phyloP scores from a whole-genome alignment of 805 yeast species.

The Kuraishia molischiana region DNA sequence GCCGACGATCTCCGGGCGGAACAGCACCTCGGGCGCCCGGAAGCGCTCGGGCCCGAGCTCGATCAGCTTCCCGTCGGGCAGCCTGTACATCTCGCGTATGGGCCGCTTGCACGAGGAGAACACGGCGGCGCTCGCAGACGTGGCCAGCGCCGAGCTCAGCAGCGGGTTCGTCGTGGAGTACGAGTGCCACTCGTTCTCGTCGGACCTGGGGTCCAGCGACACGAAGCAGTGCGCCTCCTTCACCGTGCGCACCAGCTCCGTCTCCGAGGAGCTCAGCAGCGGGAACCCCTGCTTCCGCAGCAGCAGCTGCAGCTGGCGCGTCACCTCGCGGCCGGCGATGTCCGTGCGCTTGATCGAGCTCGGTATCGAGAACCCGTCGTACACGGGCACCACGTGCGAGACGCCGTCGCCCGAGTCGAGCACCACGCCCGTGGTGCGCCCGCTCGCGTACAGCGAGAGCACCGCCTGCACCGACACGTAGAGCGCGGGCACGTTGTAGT shows the following conservation, averaged over 20 bases:
- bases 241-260: slow-evolving; percentile 68
- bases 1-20: slow-evolving; percentile 72
- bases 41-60: slow-evolving; percentile 56
- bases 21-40: slow-evolving; percentile 73
- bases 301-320: slow-evolving; percentile 61
- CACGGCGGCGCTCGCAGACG: slow-evolving; percentile 9
- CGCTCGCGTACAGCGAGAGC: slow-evolving; percentile 76
- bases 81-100: slow-evolving; percentile 32
- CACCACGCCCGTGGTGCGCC: slow-evolving; percentile 85
- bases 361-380: slow-evolving; percentile 77
- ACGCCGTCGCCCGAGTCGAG: slow-evolving; percentile 94
- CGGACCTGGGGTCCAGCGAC: slow-evolving; percentile 30
- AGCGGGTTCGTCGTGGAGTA: slow-evolving; percentile 3
- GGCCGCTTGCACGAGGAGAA: slow-evolving; percentile 8
- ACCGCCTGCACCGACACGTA: slow-evolving; percentile 71
- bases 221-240: slow-evolving; percentile 71
- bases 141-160: slow-evolving; percentile 3
- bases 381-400: slow-evolving; percentile 79
- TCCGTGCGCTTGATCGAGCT: slow-evolving; percentile 66
- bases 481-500: slow-evolving; percentile 67
- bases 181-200: slow-evolving; percentile 7
- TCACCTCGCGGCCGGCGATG: slow-evolving; percentile 80
- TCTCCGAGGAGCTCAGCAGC: slow-evolving; percentile 65
- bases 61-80: slow-evolving; percentile 80
- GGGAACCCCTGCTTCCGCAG: slow-evolving; percentile 59